Evolutionary conservation across 169 alveolate genomes (phyloP), one percentile per base, ranked within the genome.

Genomic region (Plasmodium yoelii): DNA sequence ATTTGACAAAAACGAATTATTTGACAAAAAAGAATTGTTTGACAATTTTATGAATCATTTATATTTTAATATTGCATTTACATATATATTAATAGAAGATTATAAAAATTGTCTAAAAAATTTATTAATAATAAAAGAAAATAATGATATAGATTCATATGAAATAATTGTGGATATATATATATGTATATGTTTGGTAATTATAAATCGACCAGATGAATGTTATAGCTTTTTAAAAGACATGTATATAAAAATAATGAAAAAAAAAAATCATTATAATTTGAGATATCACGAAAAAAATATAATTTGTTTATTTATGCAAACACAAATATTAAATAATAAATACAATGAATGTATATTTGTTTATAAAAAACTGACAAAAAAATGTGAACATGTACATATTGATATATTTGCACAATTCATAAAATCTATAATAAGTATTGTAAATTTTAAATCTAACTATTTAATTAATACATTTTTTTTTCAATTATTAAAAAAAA

Each of bases 311-410:
- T 59, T 86, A 2, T 59, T 86, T 51, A 86, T 86, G 91, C 91
- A 86, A 24, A 8, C 87, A 8, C 91, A 86, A 24, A 86, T 86
- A 46, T 53, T 86, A 47, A 86, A 70, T 73, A 55, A 44, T 18
- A 86, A 86, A 72, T 86, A 86, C 12, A 75, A 86, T 53, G 91
- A 86, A 44, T 86, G 91, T 19, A 68, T 86, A 13, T 86, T 57
- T 71, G 46, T 71, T 5, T 86, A 47, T 55, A 60, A 22, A 12
- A 57, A 22, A 12, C 7, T 86, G n/a, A 39, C 68, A 70, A 49
- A 53, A 51, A 59, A 24, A 10, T 18, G n/a, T 53, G 39, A 47
- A 13, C 2, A 55, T 59, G 10, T 86, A 15, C 91, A 68, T 26
- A 13, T 71, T 1, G 91, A 86, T 18, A 70, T 86, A 24, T 86